These are phyloP conservation scores for Alternaria gansuensis DNA, from an alignment of 2,329 filamentous ascomycete genomes.

Conservation along the genomic window DNA sequence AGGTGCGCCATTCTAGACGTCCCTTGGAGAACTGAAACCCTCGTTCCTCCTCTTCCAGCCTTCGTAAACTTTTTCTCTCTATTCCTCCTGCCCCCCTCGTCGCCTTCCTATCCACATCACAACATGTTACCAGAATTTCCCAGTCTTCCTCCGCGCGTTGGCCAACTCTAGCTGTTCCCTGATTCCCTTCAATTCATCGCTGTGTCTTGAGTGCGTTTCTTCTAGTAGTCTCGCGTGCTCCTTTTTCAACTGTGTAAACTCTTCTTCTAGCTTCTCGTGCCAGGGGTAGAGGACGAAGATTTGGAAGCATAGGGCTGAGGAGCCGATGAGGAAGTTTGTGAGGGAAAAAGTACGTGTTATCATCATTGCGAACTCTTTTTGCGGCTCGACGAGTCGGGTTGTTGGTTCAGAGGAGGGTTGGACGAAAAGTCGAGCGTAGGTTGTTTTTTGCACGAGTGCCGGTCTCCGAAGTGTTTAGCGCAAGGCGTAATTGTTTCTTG, in stretches of 20 bases:
- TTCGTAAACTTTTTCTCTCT: not conserved
- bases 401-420: not conserved
- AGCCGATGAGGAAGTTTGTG: constrained; percentile 72
- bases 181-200: constrained; percentile 33
- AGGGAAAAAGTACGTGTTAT: constrained; percentile 65
- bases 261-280: constrained; percentile 71
- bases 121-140: constrained; percentile 18
- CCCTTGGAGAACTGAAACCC: not conserved
- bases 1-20: not conserved
- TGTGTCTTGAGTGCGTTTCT: constrained; percentile 32
- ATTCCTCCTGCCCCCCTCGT: not conserved
- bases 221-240: constrained; percentile 59
- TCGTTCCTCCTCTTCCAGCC: not conserved
- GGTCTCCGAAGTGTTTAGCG: not conserved
- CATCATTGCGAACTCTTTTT: constrained; percentile 47
- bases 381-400: not conserved
- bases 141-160: constrained; percentile 23
- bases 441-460: not conserved
- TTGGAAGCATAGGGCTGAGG: constrained; percentile 71
- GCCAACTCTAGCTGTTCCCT: constrained; percentile 33
- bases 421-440: not conserved
- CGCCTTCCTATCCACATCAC: not conserved
- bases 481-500: not conserved
- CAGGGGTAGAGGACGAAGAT: constrained; percentile 75
- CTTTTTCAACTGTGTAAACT: constrained; percentile 67